Percentiles rank a stretch among this genome's conserved stretches.
These are phyloP conservation scores for Aspergillus sp. DNA, from an alignment of 2,329 filamentous ascomycete genomes.

Conservation along the genomic window DNA sequence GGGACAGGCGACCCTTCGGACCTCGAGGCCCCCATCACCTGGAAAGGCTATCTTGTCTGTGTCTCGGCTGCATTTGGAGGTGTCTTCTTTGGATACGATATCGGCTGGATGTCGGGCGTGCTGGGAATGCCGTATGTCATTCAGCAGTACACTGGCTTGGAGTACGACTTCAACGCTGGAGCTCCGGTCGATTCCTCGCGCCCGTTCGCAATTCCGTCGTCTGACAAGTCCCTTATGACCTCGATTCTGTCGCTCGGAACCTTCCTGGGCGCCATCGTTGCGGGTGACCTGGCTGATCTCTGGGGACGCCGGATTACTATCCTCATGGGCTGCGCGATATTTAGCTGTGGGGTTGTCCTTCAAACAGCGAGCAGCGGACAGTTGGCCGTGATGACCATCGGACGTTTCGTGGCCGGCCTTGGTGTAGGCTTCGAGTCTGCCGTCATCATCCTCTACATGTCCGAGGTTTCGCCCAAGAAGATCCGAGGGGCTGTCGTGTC, in stretches of 20 bases:
- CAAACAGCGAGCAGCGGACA: conserved; percentile 60
- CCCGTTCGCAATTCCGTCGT: conserved; percentile 51
- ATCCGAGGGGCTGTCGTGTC: conserved; percentile 74
- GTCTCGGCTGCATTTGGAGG: conserved; percentile 12
- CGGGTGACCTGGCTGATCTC: no score
- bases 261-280: no score
- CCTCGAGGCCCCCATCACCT: conserved; percentile 7
- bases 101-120: conserved; percentile 8
- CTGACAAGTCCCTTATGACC: conserved; percentile 65
- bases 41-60: conserved; percentile 11
- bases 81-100: conserved; percentile 13
- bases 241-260: no score
- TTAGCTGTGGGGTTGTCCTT: conserved; percentile 69
- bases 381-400: conserved; percentile 68
- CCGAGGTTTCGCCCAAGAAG: conserved; percentile 74
- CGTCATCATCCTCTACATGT: conserved; percentile 85
- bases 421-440: conserved; percentile 82
- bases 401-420: conserved; percentile 74
- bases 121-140: conserved; percentile 2
- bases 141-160: conserved; percentile 4
- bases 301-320: conserved; percentile 53
- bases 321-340: conserved; percentile 71
- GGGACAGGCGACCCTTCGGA: not conserved
- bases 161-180: conserved; percentile 4
- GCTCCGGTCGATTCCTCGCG: conserved; percentile 14